phyloP scores from a whole-genome alignment of 129 eudicot genomes.

The Cynara cardunculus region DNA sequence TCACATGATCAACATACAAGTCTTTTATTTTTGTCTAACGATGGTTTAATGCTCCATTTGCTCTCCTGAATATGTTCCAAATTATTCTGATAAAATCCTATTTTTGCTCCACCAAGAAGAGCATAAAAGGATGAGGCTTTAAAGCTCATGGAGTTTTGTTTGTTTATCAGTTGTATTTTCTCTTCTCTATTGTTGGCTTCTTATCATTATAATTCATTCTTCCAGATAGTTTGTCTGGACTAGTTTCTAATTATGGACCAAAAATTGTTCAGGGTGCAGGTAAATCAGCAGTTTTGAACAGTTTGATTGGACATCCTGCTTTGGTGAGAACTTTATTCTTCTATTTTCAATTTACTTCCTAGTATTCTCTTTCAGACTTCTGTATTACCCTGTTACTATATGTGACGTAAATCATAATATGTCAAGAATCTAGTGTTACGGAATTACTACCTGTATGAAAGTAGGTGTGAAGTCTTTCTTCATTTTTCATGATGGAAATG shows the following conservation, averaged over 20 bases:
- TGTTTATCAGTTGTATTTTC: background rate
- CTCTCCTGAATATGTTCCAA: background rate
- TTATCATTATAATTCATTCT: background rate
- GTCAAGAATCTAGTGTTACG: background rate
- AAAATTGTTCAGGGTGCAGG: slow-evolving; percentile 87
- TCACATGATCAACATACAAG: background rate
- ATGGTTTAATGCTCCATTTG: background rate
- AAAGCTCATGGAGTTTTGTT: background rate
- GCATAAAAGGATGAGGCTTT: background rate
- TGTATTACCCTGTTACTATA: background rate
- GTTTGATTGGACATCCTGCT: slow-evolving; percentile 96
- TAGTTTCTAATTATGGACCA: slow-evolving; percentile 13
- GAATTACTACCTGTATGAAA: slow-evolving; percentile 1
- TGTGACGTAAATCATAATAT: background rate
- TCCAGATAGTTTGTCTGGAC: background rate
- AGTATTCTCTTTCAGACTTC: background rate
- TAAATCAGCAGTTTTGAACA: slow-evolving; percentile 96
- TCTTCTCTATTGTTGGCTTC: background rate
- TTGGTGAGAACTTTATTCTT: slow-evolving; percentile 49
- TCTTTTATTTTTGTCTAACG: background rate
- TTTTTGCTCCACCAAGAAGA: background rate
- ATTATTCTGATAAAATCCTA: background rate
- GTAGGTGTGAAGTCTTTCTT: background rate
- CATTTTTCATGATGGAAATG: slow-evolving; percentile 1
- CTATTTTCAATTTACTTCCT: background rate